These are phyloP conservation scores for Hericium rajendrae DNA, from an alignment of 768 basidiomycete genomes.

Conservation along the genomic window DNA sequence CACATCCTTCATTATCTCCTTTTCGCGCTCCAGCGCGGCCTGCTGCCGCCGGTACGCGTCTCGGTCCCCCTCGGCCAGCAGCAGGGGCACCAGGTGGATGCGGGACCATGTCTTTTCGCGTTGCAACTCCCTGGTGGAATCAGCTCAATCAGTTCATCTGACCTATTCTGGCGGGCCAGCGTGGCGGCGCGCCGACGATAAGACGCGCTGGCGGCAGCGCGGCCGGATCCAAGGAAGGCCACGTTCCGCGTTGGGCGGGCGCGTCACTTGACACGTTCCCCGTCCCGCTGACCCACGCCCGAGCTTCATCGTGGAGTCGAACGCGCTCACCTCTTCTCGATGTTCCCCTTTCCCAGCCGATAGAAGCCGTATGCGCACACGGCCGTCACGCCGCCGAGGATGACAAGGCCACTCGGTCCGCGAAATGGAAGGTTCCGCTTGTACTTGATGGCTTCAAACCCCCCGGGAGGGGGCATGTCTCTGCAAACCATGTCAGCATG, in stretches of 20 bases:
- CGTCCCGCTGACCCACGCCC: constrained; percentile 45
- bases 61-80: constrained; percentile 91
- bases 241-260: constrained; percentile 66
- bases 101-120: constrained; percentile 94
- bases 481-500: constrained; percentile 31
- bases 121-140: constrained; percentile 66
- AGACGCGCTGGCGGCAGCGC: constrained; percentile 31
- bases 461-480: constrained; percentile 92
- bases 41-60: constrained; percentile 74
- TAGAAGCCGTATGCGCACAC: constrained; percentile 91
- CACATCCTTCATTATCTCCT: constrained; percentile 92
- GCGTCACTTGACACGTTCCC: constrained; percentile 48
- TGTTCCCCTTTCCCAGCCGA: constrained; percentile 79
- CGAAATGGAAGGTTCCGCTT: constrained; percentile 90
- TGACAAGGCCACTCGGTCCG: constrained; percentile 74
- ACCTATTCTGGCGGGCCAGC: constrained; percentile 7
- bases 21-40: constrained; percentile 71
- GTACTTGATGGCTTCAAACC: constrained; percentile 89
- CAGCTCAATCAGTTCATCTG: constrained; percentile 8
- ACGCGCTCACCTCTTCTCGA: constrained; percentile 78
- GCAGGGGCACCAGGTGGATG: constrained; percentile 85
- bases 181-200: constrained; percentile 29
- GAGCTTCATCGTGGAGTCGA: constrained; percentile 2
- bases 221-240: constrained; percentile 56
- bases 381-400: constrained; percentile 79